These are phyloP conservation scores for Lachancea sp. DNA, from an alignment of 805 yeast genomes.

Conservation along the genomic window DNA sequence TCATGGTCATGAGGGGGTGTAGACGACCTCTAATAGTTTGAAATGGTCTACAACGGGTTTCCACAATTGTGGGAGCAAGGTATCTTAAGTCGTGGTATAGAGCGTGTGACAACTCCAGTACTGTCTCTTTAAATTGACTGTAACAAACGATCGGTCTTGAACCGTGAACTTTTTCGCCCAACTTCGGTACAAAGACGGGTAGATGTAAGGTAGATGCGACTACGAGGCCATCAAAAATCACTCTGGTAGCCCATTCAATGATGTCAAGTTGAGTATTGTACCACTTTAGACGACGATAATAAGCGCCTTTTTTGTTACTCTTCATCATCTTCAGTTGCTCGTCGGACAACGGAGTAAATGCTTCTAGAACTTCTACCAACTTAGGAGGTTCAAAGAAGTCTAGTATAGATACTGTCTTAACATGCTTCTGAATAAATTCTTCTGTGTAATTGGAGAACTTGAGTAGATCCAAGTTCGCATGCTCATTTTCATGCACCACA, in stretches of 20 bases:
- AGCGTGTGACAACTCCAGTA: slow-evolving; percentile 63
- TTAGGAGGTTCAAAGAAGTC: slow-evolving; percentile 77
- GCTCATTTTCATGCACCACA: slow-evolving; percentile 87
- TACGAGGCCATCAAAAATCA: slow-evolving; percentile 68
- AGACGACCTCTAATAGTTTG: slow-evolving; percentile 92
- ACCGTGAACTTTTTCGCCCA: slow-evolving; percentile 67
- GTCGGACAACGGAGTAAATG: slow-evolving; percentile 36
- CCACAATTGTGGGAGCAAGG: slow-evolving; percentile 76
- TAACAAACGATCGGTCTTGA: slow-evolving; percentile 83
- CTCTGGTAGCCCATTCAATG: slow-evolving; percentile 43
- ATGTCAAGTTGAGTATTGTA: slow-evolving; percentile 34
- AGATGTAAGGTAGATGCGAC: slow-evolving; percentile 68
- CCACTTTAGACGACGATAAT: slow-evolving; percentile 57
- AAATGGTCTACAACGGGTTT: slow-evolving; percentile 75
- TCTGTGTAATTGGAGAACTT: slow-evolving; percentile 59
- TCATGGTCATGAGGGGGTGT: slow-evolving; percentile 92
- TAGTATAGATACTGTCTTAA: slow-evolving; percentile 66
- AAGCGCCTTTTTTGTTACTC: slow-evolving; percentile 56
- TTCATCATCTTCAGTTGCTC: slow-evolving; percentile 52
- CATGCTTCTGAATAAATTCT: slow-evolving; percentile 45
- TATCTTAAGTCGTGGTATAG: slow-evolving; percentile 61
- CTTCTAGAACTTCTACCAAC: slow-evolving; percentile 38
- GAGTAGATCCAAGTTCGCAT: slow-evolving; percentile 70
- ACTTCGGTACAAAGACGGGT: slow-evolving; percentile 52
- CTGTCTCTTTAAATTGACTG: slow-evolving; percentile 70